These are phyloP conservation scores for Leptographium radiaticola DNA, from an alignment of 2,329 filamentous ascomycete species.

Conservation along the genomic window DNA sequence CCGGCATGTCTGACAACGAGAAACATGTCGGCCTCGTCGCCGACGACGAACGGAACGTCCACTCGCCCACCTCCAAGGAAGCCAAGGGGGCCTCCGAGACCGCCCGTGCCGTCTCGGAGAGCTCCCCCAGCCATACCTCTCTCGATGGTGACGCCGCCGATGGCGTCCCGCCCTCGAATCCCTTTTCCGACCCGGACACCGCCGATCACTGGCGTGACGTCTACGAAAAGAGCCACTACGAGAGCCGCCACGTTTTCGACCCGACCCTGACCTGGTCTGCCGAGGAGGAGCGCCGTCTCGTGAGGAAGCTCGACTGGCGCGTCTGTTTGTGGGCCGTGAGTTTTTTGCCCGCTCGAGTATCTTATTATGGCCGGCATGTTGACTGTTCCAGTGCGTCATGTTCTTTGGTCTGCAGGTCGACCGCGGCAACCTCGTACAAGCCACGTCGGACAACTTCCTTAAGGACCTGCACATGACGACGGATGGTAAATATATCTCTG, in stretches of 20 bases:
- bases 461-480: constrained; percentile 18
- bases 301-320: constrained; percentile 31
- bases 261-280: constrained; percentile 37
- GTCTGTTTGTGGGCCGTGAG: constrained; percentile 21
- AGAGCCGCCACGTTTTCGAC: constrained; percentile 42
- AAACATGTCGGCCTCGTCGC: not conserved
- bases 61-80: not conserved
- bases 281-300: constrained; percentile 37
- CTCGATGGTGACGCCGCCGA: not conserved
- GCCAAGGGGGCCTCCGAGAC: not conserved
- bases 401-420: constrained; percentile 23
- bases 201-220: constrained; percentile 20
- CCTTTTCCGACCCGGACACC: constrained; percentile 17
- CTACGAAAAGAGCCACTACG: constrained; percentile 28
- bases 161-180: constrained; percentile 11
- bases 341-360: not conserved
- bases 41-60: not conserved
- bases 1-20: not conserved
- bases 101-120: not conserved
- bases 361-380: not conserved
- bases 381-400: constrained; percentile 16
- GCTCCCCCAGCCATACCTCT: not conserved
- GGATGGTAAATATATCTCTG: constrained; percentile 14
- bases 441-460: constrained; percentile 21
- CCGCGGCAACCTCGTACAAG: constrained; percentile 22